Conservation (phyloP, 805 yeast genomes). For the Ogataea henricii region DNA sequence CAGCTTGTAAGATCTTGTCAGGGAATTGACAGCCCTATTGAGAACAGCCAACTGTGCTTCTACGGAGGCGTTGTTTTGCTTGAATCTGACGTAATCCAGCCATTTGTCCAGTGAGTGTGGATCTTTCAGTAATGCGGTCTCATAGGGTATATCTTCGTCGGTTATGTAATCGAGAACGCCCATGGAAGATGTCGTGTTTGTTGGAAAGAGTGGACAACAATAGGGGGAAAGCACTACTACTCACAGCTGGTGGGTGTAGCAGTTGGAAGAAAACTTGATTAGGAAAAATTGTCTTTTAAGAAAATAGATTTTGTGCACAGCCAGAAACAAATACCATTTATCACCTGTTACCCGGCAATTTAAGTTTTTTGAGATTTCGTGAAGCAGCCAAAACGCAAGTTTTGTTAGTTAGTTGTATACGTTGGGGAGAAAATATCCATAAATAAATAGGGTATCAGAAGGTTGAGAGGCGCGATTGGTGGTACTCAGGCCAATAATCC, state of each 20-base stretch:
- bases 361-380: slow-evolving; percentile 2
- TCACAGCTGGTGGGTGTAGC: neutral
- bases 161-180: slow-evolving; percentile 13
- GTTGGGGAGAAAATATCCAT: neutral
- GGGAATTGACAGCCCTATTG: slow-evolving; percentile 49
- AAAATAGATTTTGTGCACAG: slow-evolving; percentile 3
- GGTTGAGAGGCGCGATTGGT: neutral
- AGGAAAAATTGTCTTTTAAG: neutral
- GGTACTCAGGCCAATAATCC: neutral
- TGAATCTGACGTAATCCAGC: slow-evolving; percentile 45
- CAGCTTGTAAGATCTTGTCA: slow-evolving; percentile 50
- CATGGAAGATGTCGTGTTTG: neutral
- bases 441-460: neutral
- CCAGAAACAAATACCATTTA: neutral
- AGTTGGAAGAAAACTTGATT: neutral
- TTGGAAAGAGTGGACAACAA: no score
- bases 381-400: slow-evolving; percentile 15
- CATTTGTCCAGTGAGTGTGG: slow-evolving; percentile 42
- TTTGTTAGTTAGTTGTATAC: slow-evolving; percentile 6
- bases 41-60: slow-evolving; percentile 47
- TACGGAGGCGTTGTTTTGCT: slow-evolving; percentile 25
- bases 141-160: slow-evolving; percentile 38
- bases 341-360: slow-evolving; percentile 15
- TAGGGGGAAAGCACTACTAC: no score
- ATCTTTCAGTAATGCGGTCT: slow-evolving; percentile 37